Base-by-base conservation (phyloP, 1,139 yeast species). In the Kodamaea sp. region DNA sequence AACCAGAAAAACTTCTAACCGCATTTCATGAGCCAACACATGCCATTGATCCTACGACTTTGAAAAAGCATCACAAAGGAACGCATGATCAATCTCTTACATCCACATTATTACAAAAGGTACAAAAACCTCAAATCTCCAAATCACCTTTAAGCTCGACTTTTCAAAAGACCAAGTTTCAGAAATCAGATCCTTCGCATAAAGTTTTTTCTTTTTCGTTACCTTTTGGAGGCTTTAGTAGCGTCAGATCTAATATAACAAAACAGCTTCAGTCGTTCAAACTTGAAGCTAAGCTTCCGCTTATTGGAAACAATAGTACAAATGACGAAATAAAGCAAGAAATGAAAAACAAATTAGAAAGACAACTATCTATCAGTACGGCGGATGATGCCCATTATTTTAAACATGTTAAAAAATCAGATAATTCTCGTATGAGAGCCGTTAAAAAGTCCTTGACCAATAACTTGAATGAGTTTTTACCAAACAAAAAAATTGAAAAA, bases 351-450 rank as follows among this genome's bases (percentile, higher is more conserved):
- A 76, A 73, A 49, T 54, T 84, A 32, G 64, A 67, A 41, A 65
- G 84, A 31, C 84, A 78, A 46, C 77, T 78, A 40, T 70, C 84
- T 0, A 65, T 84, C 9, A 63, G 75, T 31, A 81, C 92, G 0
- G 27, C 78, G 6, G 86, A 84, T 41, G 95, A 86, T 47, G 81
- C 81, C 1, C 60, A 65, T 9, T 64, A 77, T 40, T 88, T 76
- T 58, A 70, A 67, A 39, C 67, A 75, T 37, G 66, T 72, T 31
- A 79, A 75, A 37, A 80, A 81, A 10, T 69, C 79, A 29, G 90
- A 81, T 46, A 82, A 81, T 50, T 79, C 81, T 1, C 68, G 94
- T 39, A 59, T 82, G 27, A 65, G 84, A 27, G 95, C 95, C 0
- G 75, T 87, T 29, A 76, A 75, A 46, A 78, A 79, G 43, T 75